A percentile compares a stretch with the other conserved stretches of the same genome.
Conservation (phyloP, 2,329 filamentous ascomycete genomes). For the Cryoendolithus antarcticus region DNA sequence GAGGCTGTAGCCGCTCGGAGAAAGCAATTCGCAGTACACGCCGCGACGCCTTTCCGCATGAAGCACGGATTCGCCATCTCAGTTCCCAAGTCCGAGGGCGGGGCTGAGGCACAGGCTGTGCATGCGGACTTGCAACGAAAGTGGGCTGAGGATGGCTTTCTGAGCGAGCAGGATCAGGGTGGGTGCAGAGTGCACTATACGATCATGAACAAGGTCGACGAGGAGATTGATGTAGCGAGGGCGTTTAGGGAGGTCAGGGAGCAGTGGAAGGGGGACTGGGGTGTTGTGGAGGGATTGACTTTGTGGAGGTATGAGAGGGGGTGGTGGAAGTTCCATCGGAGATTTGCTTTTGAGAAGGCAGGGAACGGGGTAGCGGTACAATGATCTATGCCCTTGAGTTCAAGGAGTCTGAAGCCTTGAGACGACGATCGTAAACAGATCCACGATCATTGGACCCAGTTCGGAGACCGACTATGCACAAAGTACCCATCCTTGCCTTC, state of each 20-base stretch:
- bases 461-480: too few relatives aligned
- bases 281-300: constrained; percentile 26
- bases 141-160: constrained; percentile 26
- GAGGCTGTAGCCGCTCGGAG: constrained; percentile 18
- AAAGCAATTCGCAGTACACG: constrained; percentile 25
- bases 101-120: constrained; percentile 20
- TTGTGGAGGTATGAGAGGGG: constrained; percentile 32
- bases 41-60: constrained; percentile 28
- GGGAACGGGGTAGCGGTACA: not conserved
- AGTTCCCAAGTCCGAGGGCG: constrained; percentile 21
- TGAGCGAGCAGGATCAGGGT: constrained; percentile 32
- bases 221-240: constrained; percentile 25
- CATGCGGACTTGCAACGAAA: constrained; percentile 23
- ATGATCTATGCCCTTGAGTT: too few relatives aligned
- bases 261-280: constrained; percentile 23
- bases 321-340: constrained; percentile 27
- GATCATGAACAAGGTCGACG: constrained; percentile 35
- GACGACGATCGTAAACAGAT: too few relatives aligned
- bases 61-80: constrained; percentile 30
- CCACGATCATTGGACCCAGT: too few relatives aligned
- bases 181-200: constrained; percentile 32
- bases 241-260: constrained; percentile 25
- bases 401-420: too few relatives aligned
- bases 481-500: too few relatives aligned
- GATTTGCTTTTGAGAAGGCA: constrained; percentile 22